A percentile compares a stretch with the other conserved stretches of the same genome.
phyloP scores from a whole-genome alignment of 2,329 filamentous ascomycete species.

The Aphanoascus verrucosus region DNA sequence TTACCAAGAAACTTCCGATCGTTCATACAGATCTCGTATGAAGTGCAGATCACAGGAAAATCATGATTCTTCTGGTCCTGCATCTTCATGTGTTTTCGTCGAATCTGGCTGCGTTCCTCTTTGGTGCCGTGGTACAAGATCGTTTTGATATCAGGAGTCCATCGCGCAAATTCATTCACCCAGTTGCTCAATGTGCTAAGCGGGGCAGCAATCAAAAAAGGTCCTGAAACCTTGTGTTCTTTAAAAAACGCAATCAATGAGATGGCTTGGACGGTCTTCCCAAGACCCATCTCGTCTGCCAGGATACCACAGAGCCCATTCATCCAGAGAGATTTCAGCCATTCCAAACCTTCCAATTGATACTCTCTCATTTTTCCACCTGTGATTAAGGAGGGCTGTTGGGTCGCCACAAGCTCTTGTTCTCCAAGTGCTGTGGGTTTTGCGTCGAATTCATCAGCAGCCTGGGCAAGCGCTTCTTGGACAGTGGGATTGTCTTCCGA shows the following conservation, averaged over 20 bases:
- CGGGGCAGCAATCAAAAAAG: conserved; percentile 82
- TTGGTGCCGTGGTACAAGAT: conserved; percentile 84
- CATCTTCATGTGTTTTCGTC: conserved; percentile 57
- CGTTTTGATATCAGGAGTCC: conserved; percentile 80
- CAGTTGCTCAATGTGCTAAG: conserved; percentile 90
- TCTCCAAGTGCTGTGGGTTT: conserved; percentile 52
- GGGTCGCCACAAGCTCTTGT: conserved; percentile 61
- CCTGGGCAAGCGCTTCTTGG: conserved; percentile 48
- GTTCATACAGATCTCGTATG: conserved; percentile 90
- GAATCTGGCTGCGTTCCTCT: conserved; percentile 63
- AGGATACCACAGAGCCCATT: conserved; percentile 87
- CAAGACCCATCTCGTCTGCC: conserved; percentile 88
- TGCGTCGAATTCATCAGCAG: conserved; percentile 47
- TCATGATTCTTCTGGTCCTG: conserved; percentile 54
- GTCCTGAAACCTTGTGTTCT: conserved; percentile 77
- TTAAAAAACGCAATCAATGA: conserved; percentile 75
- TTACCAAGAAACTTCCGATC: conserved; percentile 71
- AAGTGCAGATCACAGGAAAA: conserved; percentile 89
- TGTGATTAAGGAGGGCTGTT: conserved; percentile 73
- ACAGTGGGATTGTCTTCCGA: conserved; percentile 45
- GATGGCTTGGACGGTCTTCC: conserved; percentile 88
- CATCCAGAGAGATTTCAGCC: conserved; percentile 74
- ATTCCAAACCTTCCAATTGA: conserved; percentile 86
- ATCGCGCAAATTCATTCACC: conserved; percentile 85
- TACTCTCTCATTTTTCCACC: conserved; percentile 90